Percentiles rank a stretch among this genome's conserved stretches.
phyloP scores from a whole-genome alignment of 2,329 filamentous ascomycete species.

The Stachybotrys elegans region DNA sequence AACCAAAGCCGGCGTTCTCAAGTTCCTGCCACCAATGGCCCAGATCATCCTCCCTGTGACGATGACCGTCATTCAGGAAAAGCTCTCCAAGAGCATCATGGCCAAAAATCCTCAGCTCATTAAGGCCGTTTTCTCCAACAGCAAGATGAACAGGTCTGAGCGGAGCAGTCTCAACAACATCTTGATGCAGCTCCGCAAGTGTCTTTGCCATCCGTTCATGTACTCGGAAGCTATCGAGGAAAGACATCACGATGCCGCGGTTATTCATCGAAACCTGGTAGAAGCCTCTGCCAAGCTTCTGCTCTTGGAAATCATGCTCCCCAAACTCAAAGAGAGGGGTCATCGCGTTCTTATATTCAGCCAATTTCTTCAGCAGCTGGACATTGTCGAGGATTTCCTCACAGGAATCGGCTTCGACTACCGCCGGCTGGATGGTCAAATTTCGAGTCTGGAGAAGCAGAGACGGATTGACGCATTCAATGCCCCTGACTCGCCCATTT shows the following conservation, averaged over 20 bases:
- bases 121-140: conserved; percentile 73
- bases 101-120: conserved; percentile 87
- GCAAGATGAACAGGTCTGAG: conserved; percentile 63
- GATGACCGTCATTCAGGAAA: conserved; percentile 91
- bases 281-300: conserved; percentile 89
- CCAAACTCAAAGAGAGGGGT: conserved; percentile 77
- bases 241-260: conserved; percentile 52
- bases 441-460: conserved; percentile 82
- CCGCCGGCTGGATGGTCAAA: conserved; percentile 79
- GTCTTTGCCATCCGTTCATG: conserved; percentile 91
- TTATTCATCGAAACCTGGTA: conserved; percentile 74
- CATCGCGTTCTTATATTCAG: conserved; percentile 94
- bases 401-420: conserved; percentile 67
- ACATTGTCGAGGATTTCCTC: conserved; percentile 90
- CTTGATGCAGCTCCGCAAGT: conserved; percentile 89
- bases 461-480: conserved; percentile 94
- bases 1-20: conserved; percentile 86
- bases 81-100: conserved; percentile 89
- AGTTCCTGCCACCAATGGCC: conserved; percentile 86
- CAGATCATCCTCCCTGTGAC: conserved; percentile 96
- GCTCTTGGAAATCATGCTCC: conserved; percentile 77
- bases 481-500: conserved; percentile 72
- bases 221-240: conserved; percentile 92
- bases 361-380: conserved; percentile 84
- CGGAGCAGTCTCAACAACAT: conserved; percentile 87